Base-by-base conservation (phyloP, 148 eudicot species). In the Pharnaceum exiguum region DNA sequence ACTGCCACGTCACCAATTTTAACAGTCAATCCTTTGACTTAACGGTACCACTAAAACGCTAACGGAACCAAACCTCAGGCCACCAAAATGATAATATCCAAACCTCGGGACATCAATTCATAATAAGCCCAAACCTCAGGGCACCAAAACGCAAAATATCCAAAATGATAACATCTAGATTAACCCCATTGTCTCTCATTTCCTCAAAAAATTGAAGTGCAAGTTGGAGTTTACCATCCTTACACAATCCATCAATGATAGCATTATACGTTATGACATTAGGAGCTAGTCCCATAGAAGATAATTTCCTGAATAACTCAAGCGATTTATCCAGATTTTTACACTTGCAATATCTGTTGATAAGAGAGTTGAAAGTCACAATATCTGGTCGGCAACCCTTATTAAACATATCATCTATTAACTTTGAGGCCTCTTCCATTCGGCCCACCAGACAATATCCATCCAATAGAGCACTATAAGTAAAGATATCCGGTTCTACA, bases 381-480 rank as follows among this genome's bases (percentile, higher is more conserved):
- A 27, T n/a, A 17, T 37, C 68, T 7, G 12, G 32, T 21, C 46
- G 21, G 31, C 48, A 35, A 22, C 77, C 68, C 15, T 28, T 40
- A 61, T 22, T 60, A 55, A 5, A 58, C 72, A 67, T 50, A 6
- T 21, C 35, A 48, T 32, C 48, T 61, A 73, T 40, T 51, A 73
- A 37, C 10, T 67, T 27, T 30, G 29, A 29, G 4, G 77, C 68
- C 10, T 60, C 72, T 25, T 67, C 63, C 33, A 67, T n/a, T n/a
- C n/a, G n/a, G n/a, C n/a, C n/a, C n/a, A n/a, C n/a, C n/a, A n/a
- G n/a, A n/a, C n/a, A n/a, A 45, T n/a, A 17, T 27, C 39, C 42
- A n/a, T 30, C 9, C 58, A 37, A 10, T 10, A 37, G 42, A 37
- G 42, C 4, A 37, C 15, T 37, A 16, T 37, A 72, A 0, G 56